These are phyloP conservation scores for Metschnikowia picachoensis DNA, from an alignment of 805 yeast species.

Conservation along the genomic window DNA sequence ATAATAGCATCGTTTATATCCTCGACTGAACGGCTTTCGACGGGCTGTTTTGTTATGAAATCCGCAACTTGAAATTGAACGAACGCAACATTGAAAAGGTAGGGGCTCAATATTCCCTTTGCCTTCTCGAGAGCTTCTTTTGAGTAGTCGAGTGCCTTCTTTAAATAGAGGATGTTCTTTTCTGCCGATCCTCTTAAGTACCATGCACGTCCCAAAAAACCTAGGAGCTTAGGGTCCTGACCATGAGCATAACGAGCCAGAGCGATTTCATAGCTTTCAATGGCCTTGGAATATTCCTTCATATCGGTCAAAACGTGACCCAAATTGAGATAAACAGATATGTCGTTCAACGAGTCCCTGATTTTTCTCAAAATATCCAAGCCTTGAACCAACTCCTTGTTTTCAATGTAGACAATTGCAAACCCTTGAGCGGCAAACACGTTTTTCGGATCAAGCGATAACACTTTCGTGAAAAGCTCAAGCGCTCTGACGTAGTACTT, in stretches of 20 bases:
- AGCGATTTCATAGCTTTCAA: slow-evolving; percentile 85
- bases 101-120: slow-evolving; percentile 27
- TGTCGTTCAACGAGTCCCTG: slow-evolving; percentile 83
- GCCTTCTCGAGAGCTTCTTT: slow-evolving; percentile 47
- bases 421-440: slow-evolving; percentile 98
- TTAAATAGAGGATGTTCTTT: slow-evolving; percentile 55
- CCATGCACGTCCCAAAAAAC: slow-evolving; percentile 87
- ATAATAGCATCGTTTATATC: slow-evolving; percentile 55
- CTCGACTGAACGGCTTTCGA: slow-evolving; percentile 54
- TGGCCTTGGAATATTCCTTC: slow-evolving; percentile 78
- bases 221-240: slow-evolving; percentile 61
- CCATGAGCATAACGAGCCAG: slow-evolving; percentile 59
- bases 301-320: slow-evolving; percentile 86
- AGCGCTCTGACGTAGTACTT: slow-evolving; percentile 86
- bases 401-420: slow-evolving; percentile 89
- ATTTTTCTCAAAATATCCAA: slow-evolving; percentile 83
- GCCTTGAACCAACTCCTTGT: slow-evolving; percentile 68
- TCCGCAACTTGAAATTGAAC: slow-evolving; percentile 87
- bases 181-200: slow-evolving; percentile 69
- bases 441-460: slow-evolving; percentile 76
- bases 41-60: slow-evolving; percentile 56
- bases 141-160: slow-evolving; percentile 60
- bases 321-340: slow-evolving; percentile 75
- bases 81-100: slow-evolving; percentile 77
- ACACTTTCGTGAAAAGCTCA: slow-evolving; percentile 84